phyloP scores from a whole-genome alignment of 1,139 yeast species.

The Yamadazyma diospyri region DNA sequence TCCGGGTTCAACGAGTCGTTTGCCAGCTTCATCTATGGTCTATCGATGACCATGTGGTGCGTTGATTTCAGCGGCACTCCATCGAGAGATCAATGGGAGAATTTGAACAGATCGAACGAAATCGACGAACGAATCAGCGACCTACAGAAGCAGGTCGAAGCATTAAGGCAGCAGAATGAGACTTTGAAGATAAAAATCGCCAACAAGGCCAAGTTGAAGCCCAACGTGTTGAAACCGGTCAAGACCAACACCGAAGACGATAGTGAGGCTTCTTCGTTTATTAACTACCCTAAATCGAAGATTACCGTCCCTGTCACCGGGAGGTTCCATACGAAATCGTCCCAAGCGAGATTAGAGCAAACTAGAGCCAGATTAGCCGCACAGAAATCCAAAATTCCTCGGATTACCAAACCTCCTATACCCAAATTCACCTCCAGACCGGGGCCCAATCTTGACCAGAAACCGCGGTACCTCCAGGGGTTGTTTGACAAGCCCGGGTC shows the following conservation, averaged over 20 bases:
- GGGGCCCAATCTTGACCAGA: conserved; percentile 41
- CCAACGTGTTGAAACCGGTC: conserved; percentile 5
- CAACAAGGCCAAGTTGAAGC: conserved; percentile 11
- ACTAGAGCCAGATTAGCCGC: conserved; percentile 5
- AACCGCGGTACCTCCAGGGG: conserved; percentile 44
- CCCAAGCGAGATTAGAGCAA: conserved; percentile 4
- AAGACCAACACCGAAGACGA: conserved; percentile 7
- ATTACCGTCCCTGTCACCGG: too few relatives aligned
- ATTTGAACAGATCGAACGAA: conserved; percentile 24
- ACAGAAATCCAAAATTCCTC: conserved; percentile 1
- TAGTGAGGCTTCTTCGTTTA: conserved; percentile 22
- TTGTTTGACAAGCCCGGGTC: conserved; percentile 22
- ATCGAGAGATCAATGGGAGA: conserved; percentile 33
- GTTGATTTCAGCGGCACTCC: conserved; percentile 52
- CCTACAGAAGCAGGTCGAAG: conserved; percentile 20
- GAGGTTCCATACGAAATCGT: conserved; percentile 13
- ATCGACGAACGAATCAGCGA: conserved; percentile 23
- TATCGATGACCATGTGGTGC: conserved; percentile 65
- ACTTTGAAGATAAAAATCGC: conserved; percentile 22
- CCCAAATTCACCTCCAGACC: conserved; percentile 6
- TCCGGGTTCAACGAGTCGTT: conserved; percentile 60
- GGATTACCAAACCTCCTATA: conserved; percentile 2
- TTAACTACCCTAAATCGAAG: conserved; percentile 2
- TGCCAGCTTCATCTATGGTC: conserved; percentile 58
- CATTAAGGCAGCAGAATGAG: conserved; percentile 24